Evolutionary conservation across 2,329 filamentous ascomycete species (phyloP).

Genomic region (Arachnomyces sp.): DNA sequence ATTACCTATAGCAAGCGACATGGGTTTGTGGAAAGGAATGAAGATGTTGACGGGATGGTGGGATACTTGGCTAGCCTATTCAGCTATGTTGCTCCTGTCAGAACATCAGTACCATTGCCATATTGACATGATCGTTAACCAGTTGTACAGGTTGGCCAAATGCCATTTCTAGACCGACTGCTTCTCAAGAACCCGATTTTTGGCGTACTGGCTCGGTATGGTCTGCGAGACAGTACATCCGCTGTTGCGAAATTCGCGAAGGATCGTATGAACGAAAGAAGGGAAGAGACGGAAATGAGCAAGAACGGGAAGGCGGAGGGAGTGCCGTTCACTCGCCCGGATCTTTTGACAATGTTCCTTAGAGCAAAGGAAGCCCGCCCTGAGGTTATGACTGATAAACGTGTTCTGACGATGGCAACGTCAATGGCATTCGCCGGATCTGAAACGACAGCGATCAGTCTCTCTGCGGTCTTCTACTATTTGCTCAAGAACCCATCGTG

Average conservation of each 20-base stretch:
- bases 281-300: slow-evolving; percentile 39
- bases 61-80: slow-evolving; percentile 57
- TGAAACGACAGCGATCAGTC: slow-evolving; percentile 71
- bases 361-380: slow-evolving; percentile 18
- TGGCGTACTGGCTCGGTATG: slow-evolving; percentile 59
- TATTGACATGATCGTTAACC: slow-evolving; percentile 4
- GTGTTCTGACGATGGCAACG: slow-evolving; percentile 22
- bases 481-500: slow-evolving; percentile 54
- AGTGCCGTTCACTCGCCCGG: slow-evolving; percentile 56
- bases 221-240: slow-evolving; percentile 61
- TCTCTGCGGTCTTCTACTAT: slow-evolving; percentile 66
- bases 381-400: slow-evolving; percentile 22
- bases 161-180: slow-evolving; percentile 61
- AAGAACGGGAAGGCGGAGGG: slow-evolving; percentile 30
- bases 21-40: slow-evolving; percentile 66
- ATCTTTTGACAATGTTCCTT: slow-evolving; percentile 22
- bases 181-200: slow-evolving; percentile 69
- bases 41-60: slow-evolving; percentile 69
- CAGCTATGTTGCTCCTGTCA: slow-evolving; percentile 62
- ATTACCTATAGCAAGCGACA: slow-evolving; percentile 69
- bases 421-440: slow-evolving; percentile 55
- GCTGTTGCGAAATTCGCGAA: slow-evolving; percentile 66
- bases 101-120: slow-evolving; percentile 16
- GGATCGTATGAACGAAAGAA: slow-evolving; percentile 58
- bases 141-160: slow-evolving; percentile 58